Evolutionary conservation across 352 stramenopile genomes (phyloP), one percentile per base, ranked within the genome.

Genomic region (Phytophthora kernoviae): DNA sequence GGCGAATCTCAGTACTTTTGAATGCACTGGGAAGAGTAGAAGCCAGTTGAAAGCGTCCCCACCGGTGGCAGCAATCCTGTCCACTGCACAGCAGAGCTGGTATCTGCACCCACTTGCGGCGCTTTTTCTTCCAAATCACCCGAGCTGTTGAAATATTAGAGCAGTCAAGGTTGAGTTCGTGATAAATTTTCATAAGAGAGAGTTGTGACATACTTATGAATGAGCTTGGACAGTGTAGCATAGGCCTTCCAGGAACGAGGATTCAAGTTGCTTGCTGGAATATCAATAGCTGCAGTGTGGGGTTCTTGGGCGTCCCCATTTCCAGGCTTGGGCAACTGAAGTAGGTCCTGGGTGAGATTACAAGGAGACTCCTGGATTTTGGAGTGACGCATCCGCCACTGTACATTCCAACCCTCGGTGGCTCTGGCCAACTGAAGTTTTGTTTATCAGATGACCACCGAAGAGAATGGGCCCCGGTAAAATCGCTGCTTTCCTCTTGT

Each of bases 221-320:
- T 83, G 50, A 90, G 66, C 58, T 79, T 87, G 9, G 82, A 91
- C 43, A 91, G 32, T 18, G 71, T 79, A n/a, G 82, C 86, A 46
- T 88, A 91, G n/a, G 77, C 78, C 54, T 91, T 79, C 81, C 81
- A 91, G 1, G 73, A 75, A 20, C 60, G 71, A 14, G 89, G 48
- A 21, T 83, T 84, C 46, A 82, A 50, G 39, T 69, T 83, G 36
- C 75, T 72, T 26, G 62, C 55, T 4, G 82, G 24, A 30, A 30
- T 48, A 1, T 69, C 65, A 14, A 53, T 30, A n/a, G 27, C 44
- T 0, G 56, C 43, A 46, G 47, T 14, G 15, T 17, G 33, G 46
- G 40, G 26, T 46, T 34, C 32, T 54, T 63, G 47, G 15, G 18
- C 36, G 32, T 73, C 46, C 11, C 50, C 34, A 36, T 10, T 52